Base-by-base conservation (phyloP, 768 basidiomycete genomes). In the Podaxis sp. region DNA sequence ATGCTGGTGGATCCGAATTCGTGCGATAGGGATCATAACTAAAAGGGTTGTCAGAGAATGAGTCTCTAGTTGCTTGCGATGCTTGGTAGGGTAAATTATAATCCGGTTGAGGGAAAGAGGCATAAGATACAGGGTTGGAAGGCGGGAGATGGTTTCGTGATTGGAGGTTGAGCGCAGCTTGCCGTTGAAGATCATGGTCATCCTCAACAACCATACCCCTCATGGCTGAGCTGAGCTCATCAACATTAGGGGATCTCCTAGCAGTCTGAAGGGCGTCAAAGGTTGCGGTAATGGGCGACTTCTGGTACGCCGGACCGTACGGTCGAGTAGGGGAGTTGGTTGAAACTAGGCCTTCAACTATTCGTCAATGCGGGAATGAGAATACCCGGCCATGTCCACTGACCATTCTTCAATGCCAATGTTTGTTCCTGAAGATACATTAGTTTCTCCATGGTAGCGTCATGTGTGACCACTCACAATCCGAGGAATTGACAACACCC, bases 201-300 rank as follows among this genome's bases (percentile, higher is more conserved):
- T 75, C 75, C 53, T 76, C 75, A 50, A 72, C 70, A 20, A 66
- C 69, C 72, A 76, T 76, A 3, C 87, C 87, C 63, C 88, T 83
- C 53, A 90, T 73, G 3, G 84, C 80, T 36, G 83, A 72, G 13
- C 85, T 75, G 37, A 89, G 76, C 36, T 88, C 87, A 59, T 79
- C 81, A 53, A 84, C 85, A 17, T 78, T 80, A 50, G 60, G 60
- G 22, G 60, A 62, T n/a, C 60, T 54, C 30, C 53, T 53, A 2
- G 51, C 33, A 3, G 60, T 49, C 26, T 55, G 52, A 37, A 62
- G 60, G 38, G 67, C 33, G 40, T 71, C 70, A 59, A 56, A 69
- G 65, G 38, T 64, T 41, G 46, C 33, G 24, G 53, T 24, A 46
- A 62, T 53, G 15, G 60, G 60, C 4, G 60, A 62, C 20, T 62